Evolutionary conservation across 2,329 filamentous ascomycete genomes (phyloP), one percentile per base, ranked within the genome.

Genomic region (Colletotrichum theobromicola): DNA sequence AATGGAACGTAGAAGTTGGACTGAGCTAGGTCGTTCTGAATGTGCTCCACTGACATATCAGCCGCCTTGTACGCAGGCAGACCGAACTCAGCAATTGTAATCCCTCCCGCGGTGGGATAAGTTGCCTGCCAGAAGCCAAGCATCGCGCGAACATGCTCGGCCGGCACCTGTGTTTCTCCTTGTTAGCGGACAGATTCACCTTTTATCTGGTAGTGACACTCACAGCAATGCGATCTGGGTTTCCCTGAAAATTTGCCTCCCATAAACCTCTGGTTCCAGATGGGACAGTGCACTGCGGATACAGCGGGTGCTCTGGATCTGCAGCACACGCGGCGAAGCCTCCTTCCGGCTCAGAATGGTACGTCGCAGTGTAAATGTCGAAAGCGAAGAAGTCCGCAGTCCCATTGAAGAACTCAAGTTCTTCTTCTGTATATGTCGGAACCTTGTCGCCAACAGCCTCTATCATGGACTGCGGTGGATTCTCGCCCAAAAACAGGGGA

Each of bases 81-180:
- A 0, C 90, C 90, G 75, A 91, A 91, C 78, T 92, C 90, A 9
- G 87, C 85, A 8, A 91, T 81, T 16, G 83, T 82, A 8, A 89
- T 81, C 79, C 50, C 82, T 85, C 84, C 88, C 5, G 32, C 18
- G 24, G 61, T 66, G 9, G 61, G 68, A 50, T 71, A 93, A 0
- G 88, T 91, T 80, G 91, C 91, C 84, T 87, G 90, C 4, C 93
- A 82, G 78, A 91, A 92, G 77, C 84, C 87, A 5, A 91, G 83
- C 73, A 89, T 88, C 64, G 84, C 85, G 66, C 89, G 86, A 18
- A 93, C 85, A 76, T 90, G 5, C 84, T 86, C 0, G 90, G 91
- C 0, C 90, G 89, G 46, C 88, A 69, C 67, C 67, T 69, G 42
- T n/a, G 42, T 21, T 21, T 46, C 3, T 10, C 21, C 42, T 46